Base-by-base conservation (phyloP, 306 rosid species). In the Geum urbanum region DNA sequence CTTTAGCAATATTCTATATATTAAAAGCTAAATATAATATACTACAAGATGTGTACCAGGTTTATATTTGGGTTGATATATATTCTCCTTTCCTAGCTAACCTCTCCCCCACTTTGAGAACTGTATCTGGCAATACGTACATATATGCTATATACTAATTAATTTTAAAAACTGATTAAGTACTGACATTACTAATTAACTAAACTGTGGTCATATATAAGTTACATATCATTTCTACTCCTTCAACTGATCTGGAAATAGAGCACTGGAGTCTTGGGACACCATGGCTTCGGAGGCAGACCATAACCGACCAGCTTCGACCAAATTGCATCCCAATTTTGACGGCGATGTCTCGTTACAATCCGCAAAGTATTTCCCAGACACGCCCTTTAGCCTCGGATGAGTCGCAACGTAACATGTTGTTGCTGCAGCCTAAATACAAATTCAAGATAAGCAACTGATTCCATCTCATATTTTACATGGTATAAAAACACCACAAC, bases 321-420 rank as follows among this genome's bases (percentile, higher is more conserved):
- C 63, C 16, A 73, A 75, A 74, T 73, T 83, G 65, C 80, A 80
- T 64, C 91, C 99, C 75, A 85, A 55, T 63, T 84, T 87, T 24
- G 96, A 87, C 67, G 91, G 74, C 44, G 83, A 78, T 22, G 89
- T 77, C 81, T 94, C 97, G 65, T 94, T 91, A 74, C 97, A 94
- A 60, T 94, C 97, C 2, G 85, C 67, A 54, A 94, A 94, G 84
- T 88, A 94, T 75, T 88, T 94, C 13, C 99, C 95, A 1, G 87
- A 81, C 49, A 91, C 84, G 20, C 80, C 72, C 6, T 49, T 27
- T 39, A 87, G 71, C 70, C 86, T 85, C 9, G 86, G 88, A 24
- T 84, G 89, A 1, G 87, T 91, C 8, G 96, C 97, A 60, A 84
- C 96, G 67, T 91, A 94, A 62, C 99, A 94, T n/a, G 99, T 86